These are phyloP conservation scores for Buddleja alternifolia DNA, from an alignment of 257 asterid species.

Conservation along the genomic window DNA sequence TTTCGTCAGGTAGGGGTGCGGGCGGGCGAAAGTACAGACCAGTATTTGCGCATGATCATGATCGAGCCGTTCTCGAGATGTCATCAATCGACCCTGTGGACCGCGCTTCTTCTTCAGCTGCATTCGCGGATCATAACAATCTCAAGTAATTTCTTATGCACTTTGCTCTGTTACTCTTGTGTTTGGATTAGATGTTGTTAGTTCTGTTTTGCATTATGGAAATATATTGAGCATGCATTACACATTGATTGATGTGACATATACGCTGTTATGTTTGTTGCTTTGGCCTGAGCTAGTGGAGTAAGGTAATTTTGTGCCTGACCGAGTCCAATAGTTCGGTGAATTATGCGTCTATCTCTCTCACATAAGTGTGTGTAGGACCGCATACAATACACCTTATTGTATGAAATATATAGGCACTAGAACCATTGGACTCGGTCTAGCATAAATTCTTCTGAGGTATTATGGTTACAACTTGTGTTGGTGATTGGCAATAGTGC, in stretches of 20 bases:
- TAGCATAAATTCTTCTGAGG: too few species aligned
- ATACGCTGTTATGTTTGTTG: not conserved
- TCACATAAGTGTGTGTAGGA: too few species aligned
- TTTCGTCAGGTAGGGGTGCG: slow-evolving; percentile 52
- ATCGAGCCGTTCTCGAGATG: slow-evolving; percentile 75
- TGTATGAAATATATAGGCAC: too few species aligned
- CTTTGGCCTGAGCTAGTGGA: slow-evolving; percentile 10
- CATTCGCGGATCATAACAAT: slow-evolving; percentile 36
- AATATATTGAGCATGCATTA: not conserved
- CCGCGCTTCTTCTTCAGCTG: slow-evolving; percentile 47
- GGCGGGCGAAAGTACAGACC: slow-evolving; percentile 73
- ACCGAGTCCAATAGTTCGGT: too few species aligned
- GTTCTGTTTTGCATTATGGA: slow-evolving; percentile 2
- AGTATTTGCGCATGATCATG: slow-evolving; percentile 66
- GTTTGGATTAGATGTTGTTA: slow-evolving; percentile 26
- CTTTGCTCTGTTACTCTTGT: slow-evolving; percentile 14
- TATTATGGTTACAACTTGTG: slow-evolving; percentile 1
- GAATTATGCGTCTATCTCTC: too few species aligned
- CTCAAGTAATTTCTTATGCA: slow-evolving; percentile 42
- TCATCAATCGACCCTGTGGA: slow-evolving; percentile 56
- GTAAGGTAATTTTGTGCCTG: too few species aligned
- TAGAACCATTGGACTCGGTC: too few species aligned
- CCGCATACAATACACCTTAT: too few species aligned
- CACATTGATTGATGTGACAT: not conserved
- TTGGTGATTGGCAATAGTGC: not conserved